These are phyloP conservation scores for Sphagnum fallax DNA, from an alignment of 228 moss, liverwort and hornwort species.

Conservation along the genomic window DNA sequence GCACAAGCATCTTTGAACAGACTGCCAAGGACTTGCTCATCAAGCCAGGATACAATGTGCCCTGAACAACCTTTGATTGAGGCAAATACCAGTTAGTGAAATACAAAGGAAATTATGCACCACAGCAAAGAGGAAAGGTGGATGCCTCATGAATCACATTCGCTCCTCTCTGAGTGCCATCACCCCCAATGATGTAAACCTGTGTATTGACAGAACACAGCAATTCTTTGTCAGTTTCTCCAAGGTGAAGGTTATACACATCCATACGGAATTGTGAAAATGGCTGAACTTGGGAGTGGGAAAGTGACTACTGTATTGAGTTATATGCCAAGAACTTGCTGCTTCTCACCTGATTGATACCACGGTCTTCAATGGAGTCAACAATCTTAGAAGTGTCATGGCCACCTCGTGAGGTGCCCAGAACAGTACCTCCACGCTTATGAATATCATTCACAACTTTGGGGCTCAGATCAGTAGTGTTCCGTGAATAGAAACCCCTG, in stretches of 20 bases:
- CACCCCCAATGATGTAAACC: conserved; percentile 96
- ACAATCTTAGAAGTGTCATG: conserved; percentile 86
- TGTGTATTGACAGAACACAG: conserved; percentile 9
- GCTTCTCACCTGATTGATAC: conserved; percentile 37
- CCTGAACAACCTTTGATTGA: no score
- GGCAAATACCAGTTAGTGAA: no score
- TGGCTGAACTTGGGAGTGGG: no score
- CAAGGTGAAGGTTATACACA: not conserved
- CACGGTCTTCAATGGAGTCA: conserved; percentile 77
- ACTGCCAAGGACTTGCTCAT: no score
- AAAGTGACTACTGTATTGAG: not conserved
- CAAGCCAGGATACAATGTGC: no score
- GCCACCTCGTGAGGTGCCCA: conserved; percentile 89
- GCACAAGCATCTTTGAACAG: no score
- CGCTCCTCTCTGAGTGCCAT: conserved; percentile 95
- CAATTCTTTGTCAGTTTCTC: no score
- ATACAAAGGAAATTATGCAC: no score
- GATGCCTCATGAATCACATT: conserved; percentile 65
- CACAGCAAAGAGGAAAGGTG: not conserved
- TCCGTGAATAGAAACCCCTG: conserved; percentile 81
- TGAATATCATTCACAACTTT: conserved; percentile 81
- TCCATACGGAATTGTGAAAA: not conserved
- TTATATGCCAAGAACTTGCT: no score
- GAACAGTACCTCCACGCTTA: conserved; percentile 87
- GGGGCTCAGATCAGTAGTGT: conserved; percentile 68